Conservation (phyloP, 345 rosid species). For the Gossypium arboreum region DNA sequence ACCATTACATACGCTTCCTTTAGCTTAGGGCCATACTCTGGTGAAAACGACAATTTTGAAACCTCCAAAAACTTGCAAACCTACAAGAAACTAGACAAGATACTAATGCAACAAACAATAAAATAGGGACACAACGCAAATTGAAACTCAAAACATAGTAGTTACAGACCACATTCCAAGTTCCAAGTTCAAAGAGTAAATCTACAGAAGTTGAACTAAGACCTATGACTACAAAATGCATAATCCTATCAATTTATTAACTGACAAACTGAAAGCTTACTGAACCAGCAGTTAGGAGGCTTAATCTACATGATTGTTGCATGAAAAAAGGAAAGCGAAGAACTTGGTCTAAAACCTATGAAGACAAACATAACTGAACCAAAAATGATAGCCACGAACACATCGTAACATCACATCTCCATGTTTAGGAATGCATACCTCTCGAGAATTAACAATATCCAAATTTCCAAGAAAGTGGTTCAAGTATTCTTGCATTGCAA, state of each 20-base stretch:
- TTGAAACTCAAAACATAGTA: neutral
- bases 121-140: neutral
- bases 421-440: conserved; percentile 45
- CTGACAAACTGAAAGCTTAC: neutral
- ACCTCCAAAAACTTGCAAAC: conserved; percentile 99
- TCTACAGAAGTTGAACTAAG: conserved; percentile 1
- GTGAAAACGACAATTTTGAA: conserved; percentile 84
- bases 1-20: conserved; percentile 93
- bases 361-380: conserved; percentile 14
- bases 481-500: conserved; percentile 91
- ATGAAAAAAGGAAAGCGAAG: neutral
- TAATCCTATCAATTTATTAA: neutral
- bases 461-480: conserved; percentile 88
- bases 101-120: conserved; percentile 14
- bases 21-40: conserved; percentile 96
- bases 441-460: conserved; percentile 91
- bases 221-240: too few species aligned
- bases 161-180: neutral
- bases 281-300: neutral
- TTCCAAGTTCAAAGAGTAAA: neutral
- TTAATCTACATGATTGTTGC: neutral
- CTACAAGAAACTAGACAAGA: conserved; percentile 40
- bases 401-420: neutral
- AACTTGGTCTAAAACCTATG: neutral
- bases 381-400: neutral